These are phyloP conservation scores for Sapria himalayana DNA, from an alignment of 345 rosid species.

Conservation along the genomic window DNA sequence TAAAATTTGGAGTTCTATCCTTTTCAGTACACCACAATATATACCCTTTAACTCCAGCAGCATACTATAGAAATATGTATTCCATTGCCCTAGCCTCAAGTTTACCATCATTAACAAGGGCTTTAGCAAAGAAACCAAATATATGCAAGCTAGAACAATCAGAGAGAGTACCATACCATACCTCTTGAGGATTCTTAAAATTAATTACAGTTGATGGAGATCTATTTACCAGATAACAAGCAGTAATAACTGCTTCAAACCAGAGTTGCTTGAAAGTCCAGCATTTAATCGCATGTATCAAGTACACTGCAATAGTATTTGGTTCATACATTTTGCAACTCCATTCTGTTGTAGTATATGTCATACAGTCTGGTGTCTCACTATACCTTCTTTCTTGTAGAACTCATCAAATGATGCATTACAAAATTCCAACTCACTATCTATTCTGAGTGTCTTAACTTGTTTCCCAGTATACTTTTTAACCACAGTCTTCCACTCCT, in stretches of 20 bases:
- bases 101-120: not conserved
- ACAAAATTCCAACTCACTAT: not conserved
- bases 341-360: constrained; percentile 1
- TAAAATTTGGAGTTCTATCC: not conserved
- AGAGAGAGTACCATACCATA: not conserved
- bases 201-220: not conserved
- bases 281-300: not conserved
- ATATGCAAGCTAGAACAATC: not conserved
- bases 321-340: not conserved
- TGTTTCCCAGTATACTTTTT: not conserved
- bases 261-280: not conserved
- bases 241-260: not conserved
- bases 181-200: not conserved
- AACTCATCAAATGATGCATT: not conserved
- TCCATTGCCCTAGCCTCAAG: not conserved
- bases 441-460: not conserved
- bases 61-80: not conserved
- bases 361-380: not conserved
- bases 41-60: not conserved
- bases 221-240: not conserved
- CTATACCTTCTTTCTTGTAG: not conserved
- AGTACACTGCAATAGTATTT: not conserved
- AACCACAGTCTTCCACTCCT: not conserved
- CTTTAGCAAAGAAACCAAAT: not conserved
- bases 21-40: not conserved